A percentile compares a stretch with the other conserved stretches of the same genome.
phyloP scores from a whole-genome alignment of 2,329 filamentous ascomycete species.

The Exophiala sp. region DNA sequence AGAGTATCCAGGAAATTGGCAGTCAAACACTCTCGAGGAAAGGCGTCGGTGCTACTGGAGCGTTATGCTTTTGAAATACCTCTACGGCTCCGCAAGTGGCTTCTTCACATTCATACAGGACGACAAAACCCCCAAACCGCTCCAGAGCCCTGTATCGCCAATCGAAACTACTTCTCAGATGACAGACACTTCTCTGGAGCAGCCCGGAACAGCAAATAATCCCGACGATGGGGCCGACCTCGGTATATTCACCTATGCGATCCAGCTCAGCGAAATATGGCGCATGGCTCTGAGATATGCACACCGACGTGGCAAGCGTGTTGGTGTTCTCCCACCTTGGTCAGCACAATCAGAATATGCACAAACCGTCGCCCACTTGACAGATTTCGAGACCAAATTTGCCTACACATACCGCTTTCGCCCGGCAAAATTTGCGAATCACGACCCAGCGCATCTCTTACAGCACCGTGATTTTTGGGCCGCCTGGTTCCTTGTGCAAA shows the following conservation, averaged over 20 bases:
- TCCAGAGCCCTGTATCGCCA: constrained; percentile 13
- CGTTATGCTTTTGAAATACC: constrained; percentile 42
- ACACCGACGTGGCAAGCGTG: constrained; percentile 43
- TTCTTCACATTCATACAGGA: constrained; percentile 15
- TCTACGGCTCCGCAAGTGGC: constrained; percentile 36
- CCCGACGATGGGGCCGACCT: constrained; percentile 12
- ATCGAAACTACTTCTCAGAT: constrained; percentile 16
- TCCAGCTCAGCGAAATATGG: constrained; percentile 48
- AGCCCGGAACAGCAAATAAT: constrained; percentile 8
- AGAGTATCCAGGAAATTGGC: constrained; percentile 27
- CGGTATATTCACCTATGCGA: constrained; percentile 47
- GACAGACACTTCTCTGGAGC: constrained; percentile 16
- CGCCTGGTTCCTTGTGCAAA: constrained; percentile 52
- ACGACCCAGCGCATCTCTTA: constrained; percentile 42
- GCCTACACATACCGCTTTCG: constrained; percentile 52
- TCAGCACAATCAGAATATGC: constrained; percentile 53
- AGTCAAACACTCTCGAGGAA: constrained; percentile 4
- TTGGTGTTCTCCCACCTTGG: constrained; percentile 43
- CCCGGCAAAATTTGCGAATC: constrained; percentile 46
- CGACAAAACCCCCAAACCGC: constrained; percentile 16
- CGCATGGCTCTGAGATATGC: constrained; percentile 49
- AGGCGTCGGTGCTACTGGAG: constrained; percentile 39
- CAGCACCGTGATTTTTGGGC: constrained; percentile 51
- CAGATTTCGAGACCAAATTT: constrained; percentile 52
- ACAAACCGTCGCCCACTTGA: constrained; percentile 48